Evolutionary conservation across 192 early-diverging fungal species (phyloP), one percentile per base, ranked within the genome.

Genomic region (Podila verticillata): DNA sequence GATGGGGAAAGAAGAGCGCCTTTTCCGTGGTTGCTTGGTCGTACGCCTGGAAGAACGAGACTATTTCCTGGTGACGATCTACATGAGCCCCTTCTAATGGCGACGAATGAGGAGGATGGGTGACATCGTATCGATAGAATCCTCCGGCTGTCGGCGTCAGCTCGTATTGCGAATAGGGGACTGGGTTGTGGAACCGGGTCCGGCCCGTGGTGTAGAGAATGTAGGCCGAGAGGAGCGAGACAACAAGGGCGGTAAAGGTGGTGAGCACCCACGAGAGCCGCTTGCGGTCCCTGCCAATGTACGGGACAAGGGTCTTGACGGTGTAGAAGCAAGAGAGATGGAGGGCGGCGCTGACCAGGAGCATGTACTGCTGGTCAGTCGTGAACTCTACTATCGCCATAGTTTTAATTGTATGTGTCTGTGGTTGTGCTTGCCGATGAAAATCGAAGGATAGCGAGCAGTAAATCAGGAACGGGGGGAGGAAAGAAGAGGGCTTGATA

Each of bases 271-370:
- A 74, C 6, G 72, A 66, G 26, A 74, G 72, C 6, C 59, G 64
- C 65, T 57, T 74, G 58, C 72, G 72, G 28, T 74, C 65, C 48
- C 61, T 66, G 28, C 64, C 65, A 22, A 74, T 74, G 20, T 19
- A 74, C 2, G 72, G 72, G 3, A 66, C 59, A 51, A 74, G 62
- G 10, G 24, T 28, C 72, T 66, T 66, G 58, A 74, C 51, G 59
- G 66, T 58, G 26, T 66, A 61, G 54, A 74, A 74, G n/a, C 66
- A 74, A 8, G 72, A 65, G 47, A 74, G n/a, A 61, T 74, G 72
- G 15, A 74, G 26, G 1, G 28, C 65, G 7, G 32, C 36, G 34
- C 64, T 66, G 5, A 2, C 49, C 20, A 74, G 47, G 48, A 74
- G 24, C 8, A 49, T 24, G 17, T 19, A 9, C 48, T 31, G 47